Conservation (phyloP, 192 early-diverging fungal genomes). For the Diversispora epigaea region DNA sequence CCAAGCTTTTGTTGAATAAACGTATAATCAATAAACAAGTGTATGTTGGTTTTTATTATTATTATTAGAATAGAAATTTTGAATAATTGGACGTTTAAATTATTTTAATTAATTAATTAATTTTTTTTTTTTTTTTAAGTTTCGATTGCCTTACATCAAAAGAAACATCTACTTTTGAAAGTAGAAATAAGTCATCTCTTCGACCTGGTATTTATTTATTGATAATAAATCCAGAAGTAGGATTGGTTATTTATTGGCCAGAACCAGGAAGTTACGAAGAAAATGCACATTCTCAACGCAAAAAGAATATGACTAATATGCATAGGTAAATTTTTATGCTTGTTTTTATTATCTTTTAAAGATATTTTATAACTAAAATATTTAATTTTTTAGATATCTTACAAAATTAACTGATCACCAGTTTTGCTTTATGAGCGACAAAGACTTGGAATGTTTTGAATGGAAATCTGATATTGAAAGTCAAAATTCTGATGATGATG, state of each 20-base stretch:
- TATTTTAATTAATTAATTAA: not conserved
- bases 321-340: constrained; percentile 23
- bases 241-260: constrained; percentile 31
- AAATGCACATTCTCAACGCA: constrained; percentile 16
- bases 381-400: constrained; percentile 9
- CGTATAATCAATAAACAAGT: not conserved
- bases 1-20: not conserved
- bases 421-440: constrained; percentile 26
- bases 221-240: not conserved
- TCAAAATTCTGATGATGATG: not conserved
- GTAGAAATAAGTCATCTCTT: not conserved
- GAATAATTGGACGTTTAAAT: not conserved
- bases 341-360: not conserved
- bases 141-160: not conserved
- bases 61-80: not conserved
- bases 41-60: not conserved
- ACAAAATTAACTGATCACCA: constrained; percentile 31
- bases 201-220: constrained; percentile 9
- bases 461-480: not conserved
- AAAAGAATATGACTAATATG: constrained; percentile 36
- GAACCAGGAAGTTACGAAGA: constrained; percentile 30
- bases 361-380: not conserved
- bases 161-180: not conserved
- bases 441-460: constrained; percentile 18
- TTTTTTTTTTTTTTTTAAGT: not conserved